Percentiles rank a stretch among this genome's conserved stretches.
phyloP scores from a whole-genome alignment of 257 asterid species.

The Scutellaria baicalensis region DNA sequence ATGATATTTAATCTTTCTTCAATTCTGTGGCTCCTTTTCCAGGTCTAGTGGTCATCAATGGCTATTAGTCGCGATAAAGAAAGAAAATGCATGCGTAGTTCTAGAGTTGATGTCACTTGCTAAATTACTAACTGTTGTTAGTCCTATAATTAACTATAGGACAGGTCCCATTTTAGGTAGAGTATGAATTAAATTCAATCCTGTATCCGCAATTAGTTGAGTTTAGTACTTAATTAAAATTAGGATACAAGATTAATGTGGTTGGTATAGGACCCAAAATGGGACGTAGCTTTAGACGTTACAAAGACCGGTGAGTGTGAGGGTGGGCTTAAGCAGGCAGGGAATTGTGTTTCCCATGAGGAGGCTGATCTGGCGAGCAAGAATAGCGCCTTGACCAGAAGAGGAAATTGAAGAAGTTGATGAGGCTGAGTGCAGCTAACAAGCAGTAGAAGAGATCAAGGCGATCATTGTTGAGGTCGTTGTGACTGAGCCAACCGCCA shows the following conservation, averaged over 20 bases:
- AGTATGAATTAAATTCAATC: too few species aligned
- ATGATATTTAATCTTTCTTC: background rate
- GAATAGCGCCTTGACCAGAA: slow-evolving; percentile 73
- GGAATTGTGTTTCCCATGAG: slow-evolving; percentile 12
- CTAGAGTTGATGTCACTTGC: background rate
- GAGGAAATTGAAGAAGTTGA: slow-evolving; percentile 60
- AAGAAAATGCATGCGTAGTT: background rate
- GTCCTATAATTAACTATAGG: too few species aligned
- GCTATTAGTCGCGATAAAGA: background rate
- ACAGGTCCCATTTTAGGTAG: too few species aligned
- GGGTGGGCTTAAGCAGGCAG: background rate
- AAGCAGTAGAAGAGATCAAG: slow-evolving; percentile 73
- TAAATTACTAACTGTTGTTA: too few species aligned
- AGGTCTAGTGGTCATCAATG: slow-evolving; percentile 3
- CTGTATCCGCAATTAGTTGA: too few species aligned
- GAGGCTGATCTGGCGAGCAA: background rate
- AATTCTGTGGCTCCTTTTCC: background rate
- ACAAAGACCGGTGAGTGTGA: too few species aligned
- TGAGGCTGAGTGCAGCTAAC: slow-evolving; percentile 53
- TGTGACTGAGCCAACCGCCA: slow-evolving; percentile 58
- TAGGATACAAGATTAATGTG: too few species aligned
- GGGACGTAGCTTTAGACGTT: too few species aligned
- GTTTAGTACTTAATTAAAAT: too few species aligned
- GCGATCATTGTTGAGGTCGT: slow-evolving; percentile 59
- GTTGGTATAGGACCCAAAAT: too few species aligned